Conservation (phyloP, 2,329 filamentous ascomycete genomes). For the Dactylellina haptotyla region DNA sequence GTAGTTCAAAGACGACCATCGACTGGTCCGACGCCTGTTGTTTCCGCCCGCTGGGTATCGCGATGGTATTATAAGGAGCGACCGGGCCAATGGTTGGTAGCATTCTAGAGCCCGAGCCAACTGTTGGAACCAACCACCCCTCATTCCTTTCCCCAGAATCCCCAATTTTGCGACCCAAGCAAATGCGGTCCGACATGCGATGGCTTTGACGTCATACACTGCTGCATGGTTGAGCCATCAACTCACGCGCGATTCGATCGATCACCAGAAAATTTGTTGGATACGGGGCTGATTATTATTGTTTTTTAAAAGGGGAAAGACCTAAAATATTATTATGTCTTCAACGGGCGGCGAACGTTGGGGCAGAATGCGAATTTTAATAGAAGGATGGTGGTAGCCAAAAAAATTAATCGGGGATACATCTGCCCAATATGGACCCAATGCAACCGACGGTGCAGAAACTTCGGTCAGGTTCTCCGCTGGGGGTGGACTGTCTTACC, state of each 20-base stretch:
- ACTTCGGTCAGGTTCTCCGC: not conserved
- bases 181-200: conserved; percentile 40
- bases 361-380: not conserved
- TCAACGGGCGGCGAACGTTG: too few relatives aligned
- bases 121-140: conserved; percentile 21
- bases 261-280: not conserved
- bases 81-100: not conserved
- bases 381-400: not conserved
- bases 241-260: not conserved
- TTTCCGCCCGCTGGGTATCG: too few relatives aligned
- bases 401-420: not conserved
- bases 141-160: conserved; percentile 23
- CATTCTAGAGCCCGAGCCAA: not conserved
- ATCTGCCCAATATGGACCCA: not conserved
- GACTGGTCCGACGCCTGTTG: too few relatives aligned
- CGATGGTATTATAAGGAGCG: not conserved
- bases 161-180: conserved; percentile 18
- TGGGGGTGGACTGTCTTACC: conserved; percentile 28
- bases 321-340: too few relatives aligned
- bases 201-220: conserved; percentile 40
- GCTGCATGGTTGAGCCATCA: not conserved
- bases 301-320: too few relatives aligned
- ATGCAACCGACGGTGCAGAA: conserved; percentile 1
- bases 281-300: not conserved
- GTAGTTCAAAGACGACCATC: too few relatives aligned